A percentile compares a stretch with the other conserved stretches of the same genome.
These are phyloP conservation scores for Suillus hirtellus DNA, from an alignment of 768 basidiomycete species.

Conservation along the genomic window DNA sequence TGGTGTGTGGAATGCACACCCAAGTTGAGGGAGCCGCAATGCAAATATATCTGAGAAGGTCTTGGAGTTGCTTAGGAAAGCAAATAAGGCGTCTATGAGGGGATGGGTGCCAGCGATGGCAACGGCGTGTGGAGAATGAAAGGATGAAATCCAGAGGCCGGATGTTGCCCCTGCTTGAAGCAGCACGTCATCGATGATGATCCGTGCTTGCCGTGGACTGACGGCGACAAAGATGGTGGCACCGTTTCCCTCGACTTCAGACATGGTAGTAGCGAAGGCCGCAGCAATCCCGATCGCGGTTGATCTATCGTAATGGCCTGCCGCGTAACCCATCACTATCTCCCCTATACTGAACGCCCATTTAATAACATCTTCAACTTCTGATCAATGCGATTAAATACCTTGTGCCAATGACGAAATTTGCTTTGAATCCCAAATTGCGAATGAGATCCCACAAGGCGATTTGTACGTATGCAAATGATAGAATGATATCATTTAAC, in stretches of 20 bases:
- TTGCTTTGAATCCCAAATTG: constrained; percentile 32
- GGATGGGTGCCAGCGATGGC: constrained; percentile 34
- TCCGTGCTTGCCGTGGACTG: constrained; percentile 31
- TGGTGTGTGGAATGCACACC: constrained; percentile 36
- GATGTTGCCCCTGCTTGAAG: constrained; percentile 24
- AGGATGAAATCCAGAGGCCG: constrained; percentile 37
- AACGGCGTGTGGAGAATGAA: constrained; percentile 39
- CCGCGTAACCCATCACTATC: constrained; percentile 39
- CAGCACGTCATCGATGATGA: constrained; percentile 35
- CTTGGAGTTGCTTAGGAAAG: constrained; percentile 25
- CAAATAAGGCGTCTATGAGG: constrained; percentile 34
- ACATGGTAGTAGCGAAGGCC: constrained; percentile 39
- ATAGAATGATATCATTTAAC: constrained; percentile 34
- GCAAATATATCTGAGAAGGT: constrained; percentile 33
- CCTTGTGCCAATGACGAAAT: constrained; percentile 38
- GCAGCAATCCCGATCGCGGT: constrained; percentile 36
- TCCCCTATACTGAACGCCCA: constrained; percentile 27
- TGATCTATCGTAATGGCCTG: constrained; percentile 36
- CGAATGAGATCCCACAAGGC: constrained; percentile 35
- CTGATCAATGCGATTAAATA: constrained; percentile 1
- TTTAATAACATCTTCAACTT: constrained; percentile 12
- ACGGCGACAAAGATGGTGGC: constrained; percentile 38
- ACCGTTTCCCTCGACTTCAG: constrained; percentile 35
- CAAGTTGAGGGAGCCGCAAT: constrained; percentile 22
- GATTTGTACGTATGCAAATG: constrained; percentile 35